Conservation (phyloP, 371 early-diverging fungal genomes). For the Mortierella sp. region DNA sequence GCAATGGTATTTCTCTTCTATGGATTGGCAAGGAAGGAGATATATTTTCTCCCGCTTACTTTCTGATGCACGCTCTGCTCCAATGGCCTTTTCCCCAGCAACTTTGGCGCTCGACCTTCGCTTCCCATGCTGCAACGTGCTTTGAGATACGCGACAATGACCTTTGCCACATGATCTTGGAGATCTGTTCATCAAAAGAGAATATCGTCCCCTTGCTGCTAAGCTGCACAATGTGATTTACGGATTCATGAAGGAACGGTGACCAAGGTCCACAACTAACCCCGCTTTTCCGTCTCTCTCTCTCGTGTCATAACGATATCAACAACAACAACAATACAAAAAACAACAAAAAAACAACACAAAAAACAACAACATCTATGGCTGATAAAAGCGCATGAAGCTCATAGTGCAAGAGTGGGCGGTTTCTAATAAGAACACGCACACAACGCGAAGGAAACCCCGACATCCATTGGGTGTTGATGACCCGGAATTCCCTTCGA, state of each 20-base stretch:
- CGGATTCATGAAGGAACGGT: not conserved
- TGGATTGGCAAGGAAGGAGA: not conserved
- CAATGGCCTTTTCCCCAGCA: too few relatives aligned
- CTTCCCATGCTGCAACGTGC: not conserved
- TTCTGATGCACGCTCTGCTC: not conserved
- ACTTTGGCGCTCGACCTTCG: not conserved
- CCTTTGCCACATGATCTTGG: not conserved
- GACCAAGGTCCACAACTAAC: not conserved
- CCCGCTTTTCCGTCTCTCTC: not conserved
- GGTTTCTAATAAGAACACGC: constrained; percentile 37
- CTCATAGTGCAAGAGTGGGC: constrained; percentile 33
- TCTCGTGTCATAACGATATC: too few relatives aligned
- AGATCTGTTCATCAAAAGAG: not conserved
- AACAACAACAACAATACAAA: too few relatives aligned
- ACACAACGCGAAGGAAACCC: constrained; percentile 24
- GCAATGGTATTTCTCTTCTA: not conserved
- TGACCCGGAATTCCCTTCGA: not conserved
- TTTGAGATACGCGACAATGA: not conserved
- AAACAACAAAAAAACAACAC: too few relatives aligned
- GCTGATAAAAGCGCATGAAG: constrained; percentile 31
- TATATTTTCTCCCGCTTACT: not conserved
- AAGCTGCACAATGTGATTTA: not conserved
- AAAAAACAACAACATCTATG: not conserved
- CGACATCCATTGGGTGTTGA: constrained; percentile 5
- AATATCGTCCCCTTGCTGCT: not conserved